phyloP scores from a whole-genome alignment of 306 rosid genomes.

The Pterocarpus santalinus region DNA sequence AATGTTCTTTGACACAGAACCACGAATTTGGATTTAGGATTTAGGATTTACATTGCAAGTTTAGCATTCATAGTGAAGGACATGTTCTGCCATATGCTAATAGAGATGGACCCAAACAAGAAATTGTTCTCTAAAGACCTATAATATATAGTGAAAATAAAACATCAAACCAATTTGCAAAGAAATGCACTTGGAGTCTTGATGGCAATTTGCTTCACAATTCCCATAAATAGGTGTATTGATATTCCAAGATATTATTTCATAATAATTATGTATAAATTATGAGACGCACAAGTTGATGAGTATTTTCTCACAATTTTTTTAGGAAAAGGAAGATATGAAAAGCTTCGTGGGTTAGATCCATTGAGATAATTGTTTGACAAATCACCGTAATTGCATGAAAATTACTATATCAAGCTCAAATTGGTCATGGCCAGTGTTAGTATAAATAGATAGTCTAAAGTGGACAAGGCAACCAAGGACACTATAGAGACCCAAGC shows the following conservation, averaged over 20 bases:
- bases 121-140: slow-evolving; percentile 67
- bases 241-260: neutral
- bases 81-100: slow-evolving; percentile 61
- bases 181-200: slow-evolving; percentile 1
- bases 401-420: too few relatives aligned
- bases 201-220: neutral
- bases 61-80: slow-evolving; percentile 51
- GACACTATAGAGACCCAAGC: too few relatives aligned
- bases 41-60: slow-evolving; percentile 63
- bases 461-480: too few relatives aligned
- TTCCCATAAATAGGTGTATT: neutral
- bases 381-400: too few relatives aligned
- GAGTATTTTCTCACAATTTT: slow-evolving; percentile 67
- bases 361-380: too few relatives aligned
- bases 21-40: slow-evolving; percentile 18
- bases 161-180: too few relatives aligned
- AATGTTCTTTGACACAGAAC: slow-evolving; percentile 11
- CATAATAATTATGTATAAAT: neutral
- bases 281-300: slow-evolving; percentile 22
- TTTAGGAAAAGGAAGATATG: slow-evolving; percentile 73
- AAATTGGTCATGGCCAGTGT: too few relatives aligned
- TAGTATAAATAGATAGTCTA: too few relatives aligned
- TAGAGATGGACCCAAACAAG: slow-evolving; percentile 62
- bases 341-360: slow-evolving; percentile 50
- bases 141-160: slow-evolving; percentile 23